Conservation (phyloP, 225 moss, liverwort and hornwort genomes). For the Polytrichum formosum region DNA sequence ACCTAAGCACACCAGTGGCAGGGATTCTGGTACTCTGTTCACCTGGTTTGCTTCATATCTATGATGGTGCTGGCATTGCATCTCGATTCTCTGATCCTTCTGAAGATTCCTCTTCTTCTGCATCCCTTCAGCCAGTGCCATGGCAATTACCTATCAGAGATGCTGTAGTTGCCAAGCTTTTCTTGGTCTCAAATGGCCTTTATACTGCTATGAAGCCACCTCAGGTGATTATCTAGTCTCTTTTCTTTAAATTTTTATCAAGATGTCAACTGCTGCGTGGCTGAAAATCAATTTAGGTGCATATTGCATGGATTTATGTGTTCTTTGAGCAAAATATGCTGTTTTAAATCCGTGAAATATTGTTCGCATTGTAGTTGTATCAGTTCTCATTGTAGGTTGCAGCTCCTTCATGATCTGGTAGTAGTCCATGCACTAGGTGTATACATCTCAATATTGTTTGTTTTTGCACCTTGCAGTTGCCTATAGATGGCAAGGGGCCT, state of each 20-base stretch:
- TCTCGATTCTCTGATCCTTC: conserved; percentile 52
- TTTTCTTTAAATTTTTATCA: background rate
- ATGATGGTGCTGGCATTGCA: conserved; percentile 77
- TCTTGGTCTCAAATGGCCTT: conserved; percentile 59
- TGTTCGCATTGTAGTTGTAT: too few relatives aligned
- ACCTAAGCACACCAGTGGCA: conserved; percentile 58
- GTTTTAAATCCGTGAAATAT: too few relatives aligned
- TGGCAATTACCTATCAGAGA: conserved; percentile 73
- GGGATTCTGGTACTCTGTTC: conserved; percentile 77
- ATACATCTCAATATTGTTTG: too few relatives aligned
- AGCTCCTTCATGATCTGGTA: too few relatives aligned
- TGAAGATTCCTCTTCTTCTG: conserved; percentile 58
- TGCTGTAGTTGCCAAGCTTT: conserved; percentile 68
- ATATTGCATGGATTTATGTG: too few relatives aligned
- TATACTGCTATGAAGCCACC: conserved; percentile 54
- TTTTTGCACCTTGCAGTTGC: conserved; percentile 40
- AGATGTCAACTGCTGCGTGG: too few relatives aligned
- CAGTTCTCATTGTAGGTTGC: too few relatives aligned
- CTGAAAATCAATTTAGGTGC: too few relatives aligned
- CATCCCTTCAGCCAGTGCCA: conserved; percentile 70
- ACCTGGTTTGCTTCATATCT: conserved; percentile 84
- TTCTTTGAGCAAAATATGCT: too few relatives aligned
- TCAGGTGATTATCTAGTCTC: conserved; percentile 60
- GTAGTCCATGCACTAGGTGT: too few relatives aligned
- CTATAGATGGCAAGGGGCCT: conserved; percentile 30